A percentile compares a stretch with the other conserved stretches of the same genome.
Evolutionary conservation across 2,329 filamentous ascomycete species (phyloP).

Genomic region (Colletotrichum viniferum): DNA sequence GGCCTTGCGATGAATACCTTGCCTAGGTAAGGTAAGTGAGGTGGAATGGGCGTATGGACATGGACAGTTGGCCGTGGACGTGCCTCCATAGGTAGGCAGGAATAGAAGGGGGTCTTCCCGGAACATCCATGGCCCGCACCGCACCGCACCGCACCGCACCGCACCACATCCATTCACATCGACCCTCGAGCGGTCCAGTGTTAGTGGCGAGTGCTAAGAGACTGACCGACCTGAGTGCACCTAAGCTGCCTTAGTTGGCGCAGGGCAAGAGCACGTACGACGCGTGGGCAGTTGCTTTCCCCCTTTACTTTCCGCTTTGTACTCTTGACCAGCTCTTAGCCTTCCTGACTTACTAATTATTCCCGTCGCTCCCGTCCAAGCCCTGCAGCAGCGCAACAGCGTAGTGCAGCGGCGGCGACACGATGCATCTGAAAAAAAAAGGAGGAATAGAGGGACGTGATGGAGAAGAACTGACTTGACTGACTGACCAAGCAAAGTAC

Average conservation of each 20-base stretch:
- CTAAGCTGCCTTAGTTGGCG: neutral
- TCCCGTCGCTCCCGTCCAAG: neutral
- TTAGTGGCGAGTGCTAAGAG: neutral
- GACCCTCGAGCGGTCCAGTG: neutral
- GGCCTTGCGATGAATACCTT: neutral
- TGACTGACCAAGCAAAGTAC: neutral
- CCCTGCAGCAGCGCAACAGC: neutral
- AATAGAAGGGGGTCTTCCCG: neutral
- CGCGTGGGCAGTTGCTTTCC: neutral
- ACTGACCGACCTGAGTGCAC: neutral
- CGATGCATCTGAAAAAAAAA: neutral
- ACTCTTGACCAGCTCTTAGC: neutral
- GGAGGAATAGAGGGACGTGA: neutral
- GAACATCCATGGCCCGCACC: conserved; percentile 8
- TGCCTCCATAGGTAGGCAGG: neutral
- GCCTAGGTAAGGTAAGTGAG: neutral
- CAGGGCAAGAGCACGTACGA: neutral
- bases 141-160: neutral
- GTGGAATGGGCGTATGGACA: neutral
- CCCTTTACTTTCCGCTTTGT: neutral
- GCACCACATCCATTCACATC: neutral
- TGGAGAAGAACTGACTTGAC: neutral
- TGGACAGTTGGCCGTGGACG: neutral
- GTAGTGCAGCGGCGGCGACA: neutral
- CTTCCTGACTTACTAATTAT: neutral